Conservation (phyloP, 78 protist species). For the Protostelium mycophagum region DNA sequence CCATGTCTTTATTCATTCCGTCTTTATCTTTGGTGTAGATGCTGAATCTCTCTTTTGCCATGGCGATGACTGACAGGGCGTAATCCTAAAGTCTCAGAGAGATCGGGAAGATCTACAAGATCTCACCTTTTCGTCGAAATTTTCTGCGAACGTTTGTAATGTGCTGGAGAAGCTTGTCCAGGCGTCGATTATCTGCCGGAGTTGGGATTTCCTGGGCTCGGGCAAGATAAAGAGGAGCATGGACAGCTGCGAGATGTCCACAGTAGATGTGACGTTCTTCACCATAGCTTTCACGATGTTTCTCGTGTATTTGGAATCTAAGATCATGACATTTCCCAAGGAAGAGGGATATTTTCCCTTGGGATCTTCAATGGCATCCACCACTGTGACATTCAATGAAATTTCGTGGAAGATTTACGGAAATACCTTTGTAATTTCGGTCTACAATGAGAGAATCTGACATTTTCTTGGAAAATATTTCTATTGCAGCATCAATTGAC, state of each 20-base stretch:
- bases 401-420: not conserved
- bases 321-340: slow-evolving; percentile 69
- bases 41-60: slow-evolving; percentile 26
- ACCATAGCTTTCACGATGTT: not conserved
- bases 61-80: slow-evolving; percentile 37
- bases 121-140: not conserved
- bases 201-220: not conserved
- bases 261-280: not conserved
- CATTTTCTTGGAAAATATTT: not conserved
- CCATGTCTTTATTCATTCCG: slow-evolving; percentile 30
- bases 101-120: not conserved
- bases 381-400: slow-evolving; percentile 13
- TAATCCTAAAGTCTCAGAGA: slow-evolving; percentile 24
- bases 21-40: slow-evolving; percentile 28
- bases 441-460: not conserved
- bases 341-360: slow-evolving; percentile 71
- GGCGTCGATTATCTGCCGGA: not conserved
- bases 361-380: slow-evolving; percentile 43
- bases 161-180: not conserved
- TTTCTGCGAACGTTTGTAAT: not conserved
- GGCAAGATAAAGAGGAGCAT: not conserved
- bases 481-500: not conserved
- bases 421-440: not conserved
- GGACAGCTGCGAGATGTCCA: not conserved
- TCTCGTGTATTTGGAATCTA: slow-evolving; percentile 23